phyloP scores from a whole-genome alignment of 257 asterid species.

The Nicotiana sylvestris region DNA sequence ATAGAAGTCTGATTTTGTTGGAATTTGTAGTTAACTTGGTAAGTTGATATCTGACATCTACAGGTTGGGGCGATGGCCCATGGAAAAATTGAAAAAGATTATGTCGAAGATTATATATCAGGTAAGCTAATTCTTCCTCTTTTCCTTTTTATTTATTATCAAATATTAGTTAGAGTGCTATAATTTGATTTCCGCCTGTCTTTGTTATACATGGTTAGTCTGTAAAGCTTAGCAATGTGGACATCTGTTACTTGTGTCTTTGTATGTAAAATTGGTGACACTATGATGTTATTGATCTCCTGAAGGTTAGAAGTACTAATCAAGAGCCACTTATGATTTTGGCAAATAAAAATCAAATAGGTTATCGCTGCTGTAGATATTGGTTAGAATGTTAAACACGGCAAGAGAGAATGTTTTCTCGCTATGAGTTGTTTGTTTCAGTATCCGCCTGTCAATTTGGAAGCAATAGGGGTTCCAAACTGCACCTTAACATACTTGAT shows the following conservation, averaged over 20 bases:
- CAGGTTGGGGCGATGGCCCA: slow-evolving; percentile 92
- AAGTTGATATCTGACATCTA: slow-evolving; percentile 2
- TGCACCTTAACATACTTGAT: not conserved
- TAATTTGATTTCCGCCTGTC: too few relatives aligned
- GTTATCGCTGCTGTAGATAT: not conserved
- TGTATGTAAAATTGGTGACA: not conserved
- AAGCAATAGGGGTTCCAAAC: not conserved
- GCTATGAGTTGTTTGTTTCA: not conserved
- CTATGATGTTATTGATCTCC: not conserved
- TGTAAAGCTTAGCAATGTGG: not conserved
- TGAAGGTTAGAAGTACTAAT: not conserved
- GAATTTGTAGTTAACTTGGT: not conserved
- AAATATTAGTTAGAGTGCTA: not conserved
- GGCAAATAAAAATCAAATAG: not conserved
- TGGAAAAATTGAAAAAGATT: slow-evolving; percentile 70
- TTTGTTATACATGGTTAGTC: not conserved
- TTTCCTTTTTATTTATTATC: not conserved
- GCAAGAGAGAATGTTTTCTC: not conserved
- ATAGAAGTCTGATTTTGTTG: not conserved
- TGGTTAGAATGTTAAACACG: not conserved
- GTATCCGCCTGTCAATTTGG: not conserved
- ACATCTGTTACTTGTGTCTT: not conserved
- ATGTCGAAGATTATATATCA: slow-evolving; percentile 70
- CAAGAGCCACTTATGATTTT: not conserved
- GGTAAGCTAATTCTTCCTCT: slow-evolving; percentile 33